Evolutionary conservation across 768 basidiomycete species (phyloP).

Genomic region (Xerocomellus chrysenteron): DNA sequence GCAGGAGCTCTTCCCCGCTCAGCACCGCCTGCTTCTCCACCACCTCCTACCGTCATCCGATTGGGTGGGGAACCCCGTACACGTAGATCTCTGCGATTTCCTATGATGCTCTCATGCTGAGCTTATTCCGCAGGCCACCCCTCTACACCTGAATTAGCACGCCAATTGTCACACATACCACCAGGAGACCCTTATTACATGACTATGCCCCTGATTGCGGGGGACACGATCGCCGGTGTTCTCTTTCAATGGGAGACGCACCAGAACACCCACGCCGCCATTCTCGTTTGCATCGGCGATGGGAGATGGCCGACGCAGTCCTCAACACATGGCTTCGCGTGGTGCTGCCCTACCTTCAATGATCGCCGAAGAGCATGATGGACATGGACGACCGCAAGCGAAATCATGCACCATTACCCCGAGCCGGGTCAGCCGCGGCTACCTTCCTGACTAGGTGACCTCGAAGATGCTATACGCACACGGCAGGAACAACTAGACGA

Average conservation of each 20-base stretch:
- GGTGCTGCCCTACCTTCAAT: conserved; percentile 9
- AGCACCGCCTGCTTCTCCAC: conserved; percentile 20
- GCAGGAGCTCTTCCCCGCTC: background rate
- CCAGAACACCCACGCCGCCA: conserved; percentile 2
- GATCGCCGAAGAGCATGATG: conserved; percentile 20
- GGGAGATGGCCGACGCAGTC: background rate
- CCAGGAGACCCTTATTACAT: conserved; percentile 15
- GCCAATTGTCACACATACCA: conserved; percentile 7
- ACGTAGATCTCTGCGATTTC: conserved; percentile 14
- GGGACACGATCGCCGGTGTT: background rate
- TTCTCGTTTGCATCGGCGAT: conserved; percentile 5
- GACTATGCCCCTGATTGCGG: conserved; percentile 7
- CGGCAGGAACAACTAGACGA: conserved; percentile 58
- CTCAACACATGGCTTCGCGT: conserved; percentile 19
- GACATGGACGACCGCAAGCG: conserved; percentile 18
- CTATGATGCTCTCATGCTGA: conserved; percentile 1
- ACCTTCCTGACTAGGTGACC: conserved; percentile 28
- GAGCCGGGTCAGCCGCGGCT: conserved; percentile 15
- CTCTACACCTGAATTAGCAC: conserved; percentile 10
- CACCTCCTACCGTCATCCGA: conserved; percentile 31
- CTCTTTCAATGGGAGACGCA: background rate
- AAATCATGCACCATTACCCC: conserved; percentile 27
- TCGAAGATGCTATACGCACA: conserved; percentile 46
- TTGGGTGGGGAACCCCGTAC: conserved; percentile 19
- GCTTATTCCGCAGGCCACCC: conserved; percentile 14